Base-by-base conservation (phyloP, 2,329 filamentous ascomycete species). In the Neonectria faginata region DNA sequence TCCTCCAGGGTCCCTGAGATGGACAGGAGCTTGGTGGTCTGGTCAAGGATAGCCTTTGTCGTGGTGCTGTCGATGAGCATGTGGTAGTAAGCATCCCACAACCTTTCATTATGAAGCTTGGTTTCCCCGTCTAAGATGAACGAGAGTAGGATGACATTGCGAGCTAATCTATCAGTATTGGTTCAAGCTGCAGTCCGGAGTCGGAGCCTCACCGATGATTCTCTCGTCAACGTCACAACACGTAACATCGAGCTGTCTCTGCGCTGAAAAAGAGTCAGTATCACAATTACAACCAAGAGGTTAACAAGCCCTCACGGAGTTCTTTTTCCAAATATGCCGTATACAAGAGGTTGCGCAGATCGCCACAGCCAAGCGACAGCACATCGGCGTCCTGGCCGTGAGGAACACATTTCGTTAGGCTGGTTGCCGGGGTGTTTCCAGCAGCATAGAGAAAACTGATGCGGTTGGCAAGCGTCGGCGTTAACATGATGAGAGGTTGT, bases 1-100 rank as follows among this genome's bases (percentile, higher is more conserved):
- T 73, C 62, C 1, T 79, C 65, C 1, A 83, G 67, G 0, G 80
- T 81, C 5, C 64, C 56, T 0, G 83, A 80, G 1, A 80, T 53
- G 0, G 61, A 66, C 2, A 79, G 42, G 0, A 90, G 76, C 67
- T 83, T 84, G 20, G 77, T 71, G 0, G 80, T 76, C 59, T 88
- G 86, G 1, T 61, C 22, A 2, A 73, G 59, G 3, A 89, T 73
- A 3, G 81, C 22, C 1, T 71, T 27, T 0, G 80, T 67, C 3
- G 82, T 77, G 3, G 73, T 48, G 0, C 77, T 65, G 52, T 82
- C 79, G 5, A 90, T 65, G 41, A 79, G 81, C 4, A 85, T 69
- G 67, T 88, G 80, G 72, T 88, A 88, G 75, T 86, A 90, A 39
- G 86, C 75, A 61, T 85, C 81, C 86, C 86, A 89, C 3, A 84